Percentiles rank a stretch among this genome's conserved stretches.
Conservation (phyloP, 169 alveolate genomes). For the Eimeria sp. region DNA sequence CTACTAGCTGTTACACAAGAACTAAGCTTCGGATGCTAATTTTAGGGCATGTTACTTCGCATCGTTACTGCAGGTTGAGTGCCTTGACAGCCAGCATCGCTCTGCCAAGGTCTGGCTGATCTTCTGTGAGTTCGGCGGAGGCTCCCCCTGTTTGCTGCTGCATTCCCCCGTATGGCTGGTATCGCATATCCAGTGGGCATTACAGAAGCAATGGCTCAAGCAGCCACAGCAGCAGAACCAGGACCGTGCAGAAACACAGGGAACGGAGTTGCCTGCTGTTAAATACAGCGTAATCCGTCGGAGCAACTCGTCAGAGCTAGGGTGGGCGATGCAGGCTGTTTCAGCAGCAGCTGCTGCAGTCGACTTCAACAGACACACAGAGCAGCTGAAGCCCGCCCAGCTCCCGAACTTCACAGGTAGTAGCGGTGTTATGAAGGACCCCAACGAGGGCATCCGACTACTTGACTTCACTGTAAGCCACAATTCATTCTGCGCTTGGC, state of each 20-base stretch:
- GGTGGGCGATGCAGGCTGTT: slow-evolving; percentile 76
- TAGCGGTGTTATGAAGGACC: neutral
- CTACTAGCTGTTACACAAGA: neutral
- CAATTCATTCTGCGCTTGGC: neutral
- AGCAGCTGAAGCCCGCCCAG: neutral
- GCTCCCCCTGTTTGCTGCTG: slow-evolving; percentile 76
- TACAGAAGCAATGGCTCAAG: slow-evolving; percentile 23
- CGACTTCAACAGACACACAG: slow-evolving; percentile 23
- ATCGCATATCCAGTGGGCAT: slow-evolving; percentile 49
- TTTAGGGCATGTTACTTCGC: neutral
- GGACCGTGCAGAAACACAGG: neutral
- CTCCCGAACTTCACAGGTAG: slow-evolving; percentile 5
- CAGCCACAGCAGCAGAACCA: slow-evolving; percentile 19
- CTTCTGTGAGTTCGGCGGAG: slow-evolving; percentile 53
- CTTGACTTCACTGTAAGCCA: slow-evolving; percentile 52
- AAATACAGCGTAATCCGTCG: slow-evolving; percentile 50
- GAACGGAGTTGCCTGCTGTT: neutral
- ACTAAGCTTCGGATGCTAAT: neutral
- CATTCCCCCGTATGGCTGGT: slow-evolving; percentile 80
- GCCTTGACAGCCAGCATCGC: slow-evolving; percentile 30
- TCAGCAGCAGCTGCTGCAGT: slow-evolving; percentile 78
- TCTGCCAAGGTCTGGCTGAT: slow-evolving; percentile 45
- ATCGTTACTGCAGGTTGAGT: slow-evolving; percentile 35
- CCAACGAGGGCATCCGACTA: slow-evolving; percentile 40
- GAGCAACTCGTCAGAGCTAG: slow-evolving; percentile 19